These are phyloP conservation scores for Phenoliferia sp. DNA, from an alignment of 1,284 basidiomycete genomes.

Conservation along the genomic window DNA sequence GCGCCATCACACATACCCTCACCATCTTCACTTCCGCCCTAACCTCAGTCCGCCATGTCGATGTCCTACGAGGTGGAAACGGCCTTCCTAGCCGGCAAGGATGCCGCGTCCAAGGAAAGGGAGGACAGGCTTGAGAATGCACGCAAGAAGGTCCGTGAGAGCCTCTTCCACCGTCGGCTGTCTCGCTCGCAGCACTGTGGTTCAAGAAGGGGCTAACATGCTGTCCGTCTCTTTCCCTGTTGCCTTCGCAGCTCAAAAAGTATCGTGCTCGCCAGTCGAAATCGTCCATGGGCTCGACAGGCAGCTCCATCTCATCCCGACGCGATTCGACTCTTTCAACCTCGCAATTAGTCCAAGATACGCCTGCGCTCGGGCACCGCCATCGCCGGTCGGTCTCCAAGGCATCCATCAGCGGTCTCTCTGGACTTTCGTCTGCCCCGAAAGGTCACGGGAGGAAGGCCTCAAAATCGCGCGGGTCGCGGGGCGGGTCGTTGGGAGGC, in stretches of 20 bases:
- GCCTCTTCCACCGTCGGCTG: background rate
- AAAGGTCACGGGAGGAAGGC: conserved; percentile 11
- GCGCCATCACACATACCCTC: background rate
- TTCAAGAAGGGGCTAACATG: background rate
- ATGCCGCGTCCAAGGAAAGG: conserved; percentile 30
- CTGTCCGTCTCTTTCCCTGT: background rate
- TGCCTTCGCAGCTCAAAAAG: conserved; percentile 21
- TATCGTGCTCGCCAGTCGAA: conserved; percentile 28
- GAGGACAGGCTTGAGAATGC: conserved; percentile 31
- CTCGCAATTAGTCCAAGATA: background rate
- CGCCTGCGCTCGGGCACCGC: conserved; percentile 7
- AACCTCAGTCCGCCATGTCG: conserved; percentile 1
- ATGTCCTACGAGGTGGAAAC: conserved; percentile 2
- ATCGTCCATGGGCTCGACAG: conserved; percentile 17
- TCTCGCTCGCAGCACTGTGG: background rate
- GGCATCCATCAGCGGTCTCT: conserved; percentile 9
- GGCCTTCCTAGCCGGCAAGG: conserved; percentile 16
- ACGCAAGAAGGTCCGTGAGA: conserved; percentile 29
- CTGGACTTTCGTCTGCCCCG: background rate
- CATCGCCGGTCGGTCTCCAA: conserved; percentile 28
- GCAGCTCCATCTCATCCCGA: conserved; percentile 7
- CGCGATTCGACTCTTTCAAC: conserved; percentile 11
- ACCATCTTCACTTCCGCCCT: background rate
- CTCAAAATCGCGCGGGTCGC: conserved; percentile 18
- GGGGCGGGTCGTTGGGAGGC: conserved; percentile 16